Evolutionary conservation across 495 filamentous ascomycete species (phyloP), one percentile per base, ranked within the genome.

Genomic region (Daldinia bambusicola): DNA sequence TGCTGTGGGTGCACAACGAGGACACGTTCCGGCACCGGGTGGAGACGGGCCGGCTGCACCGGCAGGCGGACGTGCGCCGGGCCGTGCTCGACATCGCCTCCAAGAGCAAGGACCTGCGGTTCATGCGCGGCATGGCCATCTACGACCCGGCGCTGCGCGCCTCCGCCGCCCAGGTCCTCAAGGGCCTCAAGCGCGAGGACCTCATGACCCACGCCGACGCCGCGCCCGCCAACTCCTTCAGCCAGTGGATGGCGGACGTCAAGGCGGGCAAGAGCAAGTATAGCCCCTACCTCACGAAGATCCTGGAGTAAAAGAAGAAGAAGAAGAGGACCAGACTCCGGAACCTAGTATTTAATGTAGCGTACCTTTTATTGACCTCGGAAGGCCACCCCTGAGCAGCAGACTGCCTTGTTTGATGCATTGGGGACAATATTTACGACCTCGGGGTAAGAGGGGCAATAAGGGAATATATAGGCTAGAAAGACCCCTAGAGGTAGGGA

Each of bases 61-160:
- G 43, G 10, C 34, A 58, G 12, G 2, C 22, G 36, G 37, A 41
- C 5, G 10, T 58, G 20, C 55, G 34, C 2, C 41, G 16, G 5
- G 4, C 12, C 10, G 36, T 41, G 6, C 12, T 58, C 1, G 7
- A 41, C 2, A 22, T 8, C 10, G 55, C 34, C 12, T 6, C 37
- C 1, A 7, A 6, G 4, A 41, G 30, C 10, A 18, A 16, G 20
- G 8, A 40, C 1, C 13, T 58, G 36, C 0, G 2, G 9, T 5
- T 41, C 12, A n/a, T 62, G 3, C 56, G 57, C 0, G n/a, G 48
- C 31, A 69, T 69, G 66, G 66, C 40, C 6, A 63, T 69, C 9
- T 58, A 32, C 31, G 40, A 69, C 40, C 51, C 41, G 1, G 1
- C 2, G 0, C 16, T 31, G 5, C 66, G 66, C 16, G 58, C 58